A percentile compares a stretch with the other conserved stretches of the same genome.
phyloP scores from a whole-genome alignment of 441 rosid genomes.

The Cnidoscolus chayamansa region DNA sequence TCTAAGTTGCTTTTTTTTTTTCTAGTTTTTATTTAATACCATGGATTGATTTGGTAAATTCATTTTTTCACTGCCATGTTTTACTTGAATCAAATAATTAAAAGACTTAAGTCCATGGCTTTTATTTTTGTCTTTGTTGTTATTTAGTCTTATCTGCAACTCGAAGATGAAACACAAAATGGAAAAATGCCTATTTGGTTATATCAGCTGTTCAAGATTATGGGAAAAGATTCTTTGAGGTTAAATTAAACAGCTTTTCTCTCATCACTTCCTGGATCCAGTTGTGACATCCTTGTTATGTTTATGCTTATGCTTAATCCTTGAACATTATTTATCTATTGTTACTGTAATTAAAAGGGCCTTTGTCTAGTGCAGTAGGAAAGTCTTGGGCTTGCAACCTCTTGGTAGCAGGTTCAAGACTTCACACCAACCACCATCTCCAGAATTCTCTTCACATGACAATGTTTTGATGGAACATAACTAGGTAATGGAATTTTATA shows the following conservation, averaged over 20 bases:
- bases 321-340: neutral
- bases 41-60: neutral
- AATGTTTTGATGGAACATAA: neutral
- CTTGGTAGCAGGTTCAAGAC: conserved; percentile 2
- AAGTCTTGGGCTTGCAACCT: conserved; percentile 17
- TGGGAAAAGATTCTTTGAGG: neutral
- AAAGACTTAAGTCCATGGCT: neutral
- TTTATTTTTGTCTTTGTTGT: neutral
- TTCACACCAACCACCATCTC: conserved; percentile 6
- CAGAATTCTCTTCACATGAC: conserved; percentile 9
- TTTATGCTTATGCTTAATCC: conserved; percentile 9
- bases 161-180: neutral
- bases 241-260: neutral
- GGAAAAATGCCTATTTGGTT: neutral
- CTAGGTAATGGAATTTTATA: neutral
- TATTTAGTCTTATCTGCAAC: neutral
- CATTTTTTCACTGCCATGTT: neutral
- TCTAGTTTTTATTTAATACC: neutral
- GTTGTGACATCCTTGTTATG: neutral
- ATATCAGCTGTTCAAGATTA: neutral
- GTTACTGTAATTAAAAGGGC: neutral
- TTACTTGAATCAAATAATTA: no score
- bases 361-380: neutral
- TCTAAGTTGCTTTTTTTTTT: no score
- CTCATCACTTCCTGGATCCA: neutral